Evolutionary conservation across 1,284 basidiomycete species (phyloP), one percentile per base, ranked within the genome.

Genomic region (Malassezia japonica): DNA sequence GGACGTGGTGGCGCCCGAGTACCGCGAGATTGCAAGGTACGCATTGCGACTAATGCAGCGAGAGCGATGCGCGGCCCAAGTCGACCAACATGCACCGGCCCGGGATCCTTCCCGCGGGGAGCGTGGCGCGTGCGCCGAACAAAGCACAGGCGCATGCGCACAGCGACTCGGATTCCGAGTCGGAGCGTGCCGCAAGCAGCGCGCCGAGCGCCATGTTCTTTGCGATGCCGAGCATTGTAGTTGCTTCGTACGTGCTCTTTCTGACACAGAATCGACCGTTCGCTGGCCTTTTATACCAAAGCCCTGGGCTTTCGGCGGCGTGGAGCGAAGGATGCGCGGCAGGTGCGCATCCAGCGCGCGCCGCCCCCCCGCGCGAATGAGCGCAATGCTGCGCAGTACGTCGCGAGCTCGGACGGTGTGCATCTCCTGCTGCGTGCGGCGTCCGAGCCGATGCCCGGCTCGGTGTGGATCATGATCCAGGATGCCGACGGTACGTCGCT

Each of bases 61-160:
- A 49, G 15, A 40, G 18, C 15, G 40, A n/a, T 3, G 21, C 32
- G 32, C 47, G 29, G 32, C 47, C 47, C 5, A 28, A 35, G 16
- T 25, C 47, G 23, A 49, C 39, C 27, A 43, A 43, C 20, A 49
- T 49, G 47, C 21, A 12, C 16, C 46, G 38, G 3, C 46, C 37
- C 2, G 12, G n/a, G 25, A 33, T 27, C 16, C 21, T 48, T 25
- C 46, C 39, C 31, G 33, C 38, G 13, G 20, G 6, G 12, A 21
- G n/a, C 31, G 18, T 34, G 29, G 31, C 34, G 36, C 38, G 38
- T 28, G 28, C 29, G 42, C 42, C 42, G 8, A 12, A 25, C 15
- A 13, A 24, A 31, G 8, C 20, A 7, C 15, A 28, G 25, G 44
- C 24, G 6, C 9, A 28, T 15, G 18, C 23, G n/a, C 5, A 46